These are phyloP conservation scores for Viridothelium virens DNA, from an alignment of 495 filamentous ascomycete genomes.

Conservation along the genomic window DNA sequence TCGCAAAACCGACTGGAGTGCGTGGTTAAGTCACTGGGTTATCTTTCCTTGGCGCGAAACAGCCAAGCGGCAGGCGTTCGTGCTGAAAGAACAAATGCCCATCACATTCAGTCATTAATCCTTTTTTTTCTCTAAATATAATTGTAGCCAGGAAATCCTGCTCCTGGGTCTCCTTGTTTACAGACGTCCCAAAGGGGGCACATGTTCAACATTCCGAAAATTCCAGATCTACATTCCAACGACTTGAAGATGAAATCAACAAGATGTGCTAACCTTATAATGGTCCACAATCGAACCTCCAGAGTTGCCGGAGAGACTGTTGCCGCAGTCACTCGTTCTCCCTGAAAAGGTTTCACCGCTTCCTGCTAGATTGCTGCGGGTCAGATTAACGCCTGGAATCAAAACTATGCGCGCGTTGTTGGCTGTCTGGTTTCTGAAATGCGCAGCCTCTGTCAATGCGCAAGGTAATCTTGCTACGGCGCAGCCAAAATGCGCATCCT, in stretches of 20 bases:
- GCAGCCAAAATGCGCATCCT: slow-evolving; percentile 7
- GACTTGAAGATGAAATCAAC: not conserved
- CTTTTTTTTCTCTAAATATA: too few species aligned
- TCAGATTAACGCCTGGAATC: not conserved
- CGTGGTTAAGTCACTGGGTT: too few species aligned
- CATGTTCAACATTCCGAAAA: not conserved
- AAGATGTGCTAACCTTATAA: not conserved
- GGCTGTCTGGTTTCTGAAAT: not conserved
- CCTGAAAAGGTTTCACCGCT: not conserved
- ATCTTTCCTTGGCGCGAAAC: too few species aligned
- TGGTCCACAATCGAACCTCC: not conserved
- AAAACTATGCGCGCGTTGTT: not conserved
- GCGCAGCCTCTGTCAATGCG: not conserved
- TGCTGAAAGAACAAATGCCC: too few species aligned
- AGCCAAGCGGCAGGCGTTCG: too few species aligned
- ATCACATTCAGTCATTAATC: too few species aligned
- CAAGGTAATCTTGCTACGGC: slow-evolving; percentile 4
- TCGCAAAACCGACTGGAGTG: not conserved
- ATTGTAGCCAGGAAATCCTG: too few species aligned
- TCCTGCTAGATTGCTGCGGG: not conserved
- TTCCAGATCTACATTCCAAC: not conserved
- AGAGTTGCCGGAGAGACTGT: slow-evolving; percentile 3
- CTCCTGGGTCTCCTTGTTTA: not conserved
- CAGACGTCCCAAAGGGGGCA: not conserved
- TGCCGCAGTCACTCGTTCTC: not conserved